A percentile compares a stretch with the other conserved stretches of the same genome.
Conservation (phyloP, 2,329 filamentous ascomycete genomes). For the Arthrobotrys musiformis region DNA sequence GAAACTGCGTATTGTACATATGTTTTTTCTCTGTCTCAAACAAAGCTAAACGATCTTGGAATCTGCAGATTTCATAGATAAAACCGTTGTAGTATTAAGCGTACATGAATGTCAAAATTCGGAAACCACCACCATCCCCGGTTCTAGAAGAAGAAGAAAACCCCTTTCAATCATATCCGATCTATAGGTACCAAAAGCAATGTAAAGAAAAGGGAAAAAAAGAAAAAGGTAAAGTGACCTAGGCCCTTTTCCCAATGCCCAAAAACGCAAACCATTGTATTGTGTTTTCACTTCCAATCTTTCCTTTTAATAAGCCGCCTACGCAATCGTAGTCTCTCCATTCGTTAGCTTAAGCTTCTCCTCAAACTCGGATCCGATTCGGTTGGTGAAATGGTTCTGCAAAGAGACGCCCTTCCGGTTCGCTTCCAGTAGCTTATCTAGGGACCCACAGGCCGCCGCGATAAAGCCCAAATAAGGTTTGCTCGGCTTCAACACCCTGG, state of each 20-base stretch:
- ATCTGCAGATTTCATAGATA: neutral
- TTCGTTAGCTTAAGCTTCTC: conserved; percentile 37
- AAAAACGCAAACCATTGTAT: neutral
- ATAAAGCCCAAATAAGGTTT: conserved; percentile 86
- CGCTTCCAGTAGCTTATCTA: conserved; percentile 63
- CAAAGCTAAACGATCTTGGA: neutral
- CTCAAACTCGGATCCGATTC: conserved; percentile 43
- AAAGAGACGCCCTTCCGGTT: conserved; percentile 28
- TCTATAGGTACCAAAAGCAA: conserved; percentile 13
- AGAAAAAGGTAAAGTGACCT: too few species aligned
- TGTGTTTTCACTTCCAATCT: too few species aligned
- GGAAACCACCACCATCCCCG: too few species aligned
- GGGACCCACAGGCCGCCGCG: conserved; percentile 76
- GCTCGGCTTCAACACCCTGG: conserved; percentile 77
- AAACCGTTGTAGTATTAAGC: neutral
- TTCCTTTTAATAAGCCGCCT: neutral
- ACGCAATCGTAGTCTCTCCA: conserved; percentile 13
- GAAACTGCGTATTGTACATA: neutral
- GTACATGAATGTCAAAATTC: conserved; percentile 2
- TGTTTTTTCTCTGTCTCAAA: neutral
- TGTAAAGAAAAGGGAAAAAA: too few species aligned
- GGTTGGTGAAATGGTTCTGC: conserved; percentile 47
- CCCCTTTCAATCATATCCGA: neutral
- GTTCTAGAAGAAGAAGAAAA: neutral
- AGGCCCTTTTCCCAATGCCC: neutral